These are phyloP conservation scores for Saraca asoca DNA, from an alignment of 331 rosid genomes.

Conservation along the genomic window DNA sequence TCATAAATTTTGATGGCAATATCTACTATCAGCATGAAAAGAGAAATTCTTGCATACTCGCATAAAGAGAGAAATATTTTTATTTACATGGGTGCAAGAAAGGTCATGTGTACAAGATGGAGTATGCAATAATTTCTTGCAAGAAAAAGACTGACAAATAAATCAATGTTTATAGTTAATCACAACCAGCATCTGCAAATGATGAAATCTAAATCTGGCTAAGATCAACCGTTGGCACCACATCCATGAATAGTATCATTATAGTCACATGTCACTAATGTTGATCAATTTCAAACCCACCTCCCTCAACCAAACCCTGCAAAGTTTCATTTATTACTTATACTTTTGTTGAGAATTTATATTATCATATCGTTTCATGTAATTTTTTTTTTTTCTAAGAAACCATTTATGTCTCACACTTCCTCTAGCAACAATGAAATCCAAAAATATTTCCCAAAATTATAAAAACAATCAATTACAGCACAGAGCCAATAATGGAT, in stretches of 20 bases:
- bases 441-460: background rate
- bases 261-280: background rate
- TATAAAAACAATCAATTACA: background rate
- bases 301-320: background rate
- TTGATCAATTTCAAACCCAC: background rate
- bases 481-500: conserved; percentile 9
- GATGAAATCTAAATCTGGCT: background rate
- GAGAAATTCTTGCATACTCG: too few relatives aligned
- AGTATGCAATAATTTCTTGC: background rate
- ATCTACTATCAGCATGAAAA: background rate
- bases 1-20: background rate
- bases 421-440: background rate
- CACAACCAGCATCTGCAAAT: background rate
- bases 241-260: background rate
- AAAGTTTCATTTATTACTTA: background rate
- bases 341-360: conserved; percentile 6
- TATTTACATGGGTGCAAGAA: too few relatives aligned
- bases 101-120: too few relatives aligned
- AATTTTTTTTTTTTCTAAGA: background rate
- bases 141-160: background rate
- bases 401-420: background rate
- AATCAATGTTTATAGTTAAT: background rate
- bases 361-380: background rate
- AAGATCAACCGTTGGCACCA: background rate
- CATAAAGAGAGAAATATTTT: too few relatives aligned